Base-by-base conservation (phyloP, 768 basidiomycete genomes). In the Boletus pseudo-olivaceus region DNA sequence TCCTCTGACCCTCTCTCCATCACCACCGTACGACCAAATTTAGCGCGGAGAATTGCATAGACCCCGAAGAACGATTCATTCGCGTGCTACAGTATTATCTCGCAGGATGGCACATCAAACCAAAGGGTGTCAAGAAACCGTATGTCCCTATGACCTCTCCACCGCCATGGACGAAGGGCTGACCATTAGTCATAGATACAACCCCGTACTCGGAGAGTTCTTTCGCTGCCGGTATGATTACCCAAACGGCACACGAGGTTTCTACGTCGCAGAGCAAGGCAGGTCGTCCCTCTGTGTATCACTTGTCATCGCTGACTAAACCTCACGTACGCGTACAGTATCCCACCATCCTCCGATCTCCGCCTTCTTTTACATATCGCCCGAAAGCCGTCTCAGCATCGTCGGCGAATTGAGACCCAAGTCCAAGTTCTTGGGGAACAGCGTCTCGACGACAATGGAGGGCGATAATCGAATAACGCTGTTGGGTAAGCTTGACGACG, bases 51-150 rank as follows among this genome's bases (percentile, higher is more conserved):
- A 69, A 82, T n/a, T 85, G 83, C 66, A 77, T 80, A 38, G 85
- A 93, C 64, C 82, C 92, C 32, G 88, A 96, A 69, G 94, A 96
- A 67, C 78, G 97, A 41, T 98, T 98, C 70, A 80, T 96, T 58
- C 82, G 85, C 47, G 93, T 98, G 2, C 78, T 98, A 33, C 88
- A 90, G 58, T 97, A 95, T 70, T 99, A 98, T 69, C 85, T 99
- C 44, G 88, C 91, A n/a, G 97, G 97, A 23, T 99, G 97, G 97
- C 97, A 98, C 73, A 95, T 98, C 76, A 98, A 98, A 73, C 95
- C 97, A 61, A 95, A 90, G 75, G 97, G 94, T 49, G 97, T 98
- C 56, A 99, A 99, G 88, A 99, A 99, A 75, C 96, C 96, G 84
- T 94, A 65, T 73, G 89, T 77, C 56, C 20, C 44, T 43, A 2